Percentiles rank a stretch among this genome's conserved stretches.
phyloP scores from a whole-genome alignment of 495 filamentous ascomycete species.

The Aspergillus steynii region DNA sequence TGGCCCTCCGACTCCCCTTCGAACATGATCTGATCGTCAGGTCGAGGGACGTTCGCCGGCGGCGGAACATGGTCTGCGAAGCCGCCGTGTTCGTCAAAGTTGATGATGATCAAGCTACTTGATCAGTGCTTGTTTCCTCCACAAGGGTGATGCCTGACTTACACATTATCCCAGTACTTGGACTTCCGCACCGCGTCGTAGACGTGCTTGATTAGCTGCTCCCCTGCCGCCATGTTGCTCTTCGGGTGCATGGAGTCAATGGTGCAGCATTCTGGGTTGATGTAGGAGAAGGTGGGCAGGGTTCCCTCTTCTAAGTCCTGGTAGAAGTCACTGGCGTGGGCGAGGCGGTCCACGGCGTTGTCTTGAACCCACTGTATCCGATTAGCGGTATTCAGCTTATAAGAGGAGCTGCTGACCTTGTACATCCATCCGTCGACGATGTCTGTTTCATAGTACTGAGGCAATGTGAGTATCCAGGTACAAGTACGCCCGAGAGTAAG shows the following conservation, averaged over 20 bases:
- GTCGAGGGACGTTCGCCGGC: slow-evolving; percentile 36
- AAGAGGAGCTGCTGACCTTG: slow-evolving; percentile 23
- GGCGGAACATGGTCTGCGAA: slow-evolving; percentile 50
- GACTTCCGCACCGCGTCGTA: slow-evolving; percentile 47
- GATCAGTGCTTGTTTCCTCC: neutral
- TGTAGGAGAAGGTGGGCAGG: slow-evolving; percentile 45
- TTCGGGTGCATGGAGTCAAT: slow-evolving; percentile 48
- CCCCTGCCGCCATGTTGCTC: slow-evolving; percentile 43
- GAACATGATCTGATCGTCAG: slow-evolving; percentile 40
- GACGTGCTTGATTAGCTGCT: slow-evolving; percentile 49
- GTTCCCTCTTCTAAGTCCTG: slow-evolving; percentile 45
- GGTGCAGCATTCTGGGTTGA: slow-evolving; percentile 51
- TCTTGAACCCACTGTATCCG: slow-evolving; percentile 35
- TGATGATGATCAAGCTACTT: slow-evolving; percentile 44
- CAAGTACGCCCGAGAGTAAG: neutral
- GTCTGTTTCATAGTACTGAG: slow-evolving; percentile 44
- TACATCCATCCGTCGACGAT: slow-evolving; percentile 43
- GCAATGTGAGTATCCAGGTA: slow-evolving; percentile 5
- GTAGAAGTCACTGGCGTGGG: slow-evolving; percentile 43
- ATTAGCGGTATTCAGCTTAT: slow-evolving; percentile 3
- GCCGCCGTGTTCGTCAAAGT: slow-evolving; percentile 51
- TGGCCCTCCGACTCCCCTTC: slow-evolving; percentile 39
- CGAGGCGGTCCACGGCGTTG: slow-evolving; percentile 40
- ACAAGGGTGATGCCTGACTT: slow-evolving; percentile 7
- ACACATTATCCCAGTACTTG: slow-evolving; percentile 46